Base-by-base conservation (phyloP, 352 stramenopile species). In the Pythium coloratum region DNA sequence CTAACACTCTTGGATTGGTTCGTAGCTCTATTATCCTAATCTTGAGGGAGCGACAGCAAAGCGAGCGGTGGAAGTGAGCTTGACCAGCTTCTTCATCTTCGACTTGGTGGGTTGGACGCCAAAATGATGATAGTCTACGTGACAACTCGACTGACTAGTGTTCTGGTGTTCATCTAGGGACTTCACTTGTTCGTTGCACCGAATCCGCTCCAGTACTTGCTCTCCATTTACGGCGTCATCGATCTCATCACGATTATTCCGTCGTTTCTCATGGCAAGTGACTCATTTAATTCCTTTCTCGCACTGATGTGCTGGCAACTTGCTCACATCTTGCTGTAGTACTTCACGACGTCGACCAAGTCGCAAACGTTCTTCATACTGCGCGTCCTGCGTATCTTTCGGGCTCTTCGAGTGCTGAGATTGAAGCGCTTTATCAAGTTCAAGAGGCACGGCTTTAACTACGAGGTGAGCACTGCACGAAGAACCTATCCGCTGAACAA, bases 201-300 rank as follows among this genome's bases (percentile, higher is more conserved):
- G 2, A 67, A 77, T n/a, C 70, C 76, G 5, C 70, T 75, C 59
- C 56, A 71, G 38, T 90, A 88, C 42, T 55, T 90, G 3, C 58
- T 84, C 30, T 89, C 83, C 0, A 69, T 71, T 0, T 76, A 84
- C 46, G 83, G 83, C 0, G 56, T 89, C 38, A 89, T 92, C 46
- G 83, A 92, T 34, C 47, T 92, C n/a, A 64, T 91, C 38, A 92
- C 83, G 18, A 88, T 90, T 50, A 77, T 89, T 7, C 83, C 83
- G 18, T 77, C 81, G 16, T 64, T 90, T 24, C 71, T 92, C 55
- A 76, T 92, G 62, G 81, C 89, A 51, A 32, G 67, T 1, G 16
- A 2, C 8, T 55, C 34, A 30, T 30, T 30, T 30, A 30, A 4
- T 30, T 2, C 28, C 28, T 30, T 30, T 4, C 28, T 30, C 28